Conservation (phyloP, 1,284 basidiomycete species). For the Cerioporus squamosus region DNA sequence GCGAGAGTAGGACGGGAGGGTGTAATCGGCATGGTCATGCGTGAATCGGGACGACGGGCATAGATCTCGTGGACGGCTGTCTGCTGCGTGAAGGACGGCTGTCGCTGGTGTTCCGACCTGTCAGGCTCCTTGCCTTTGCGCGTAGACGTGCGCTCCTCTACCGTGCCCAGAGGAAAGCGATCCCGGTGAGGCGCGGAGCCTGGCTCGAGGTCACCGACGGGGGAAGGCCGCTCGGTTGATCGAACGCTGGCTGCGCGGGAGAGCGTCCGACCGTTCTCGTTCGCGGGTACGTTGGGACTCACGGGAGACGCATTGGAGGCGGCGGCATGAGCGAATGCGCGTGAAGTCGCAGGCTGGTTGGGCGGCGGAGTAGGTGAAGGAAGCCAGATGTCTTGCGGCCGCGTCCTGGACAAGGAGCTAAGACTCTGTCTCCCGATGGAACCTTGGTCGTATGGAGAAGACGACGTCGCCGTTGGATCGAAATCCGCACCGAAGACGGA, state of each 20-base stretch:
- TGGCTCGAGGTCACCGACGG: constrained; percentile 14
- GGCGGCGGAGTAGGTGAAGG: constrained; percentile 16
- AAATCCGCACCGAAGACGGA: constrained; percentile 20
- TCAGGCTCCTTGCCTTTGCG: constrained; percentile 20
- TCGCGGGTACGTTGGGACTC: constrained; percentile 9
- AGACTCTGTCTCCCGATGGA: constrained; percentile 27
- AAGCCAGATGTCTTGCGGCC: constrained; percentile 26
- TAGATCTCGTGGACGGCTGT: constrained; percentile 18
- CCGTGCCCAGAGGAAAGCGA: constrained; percentile 12
- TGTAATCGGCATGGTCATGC: constrained; percentile 15
- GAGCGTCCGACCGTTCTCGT: constrained; percentile 15
- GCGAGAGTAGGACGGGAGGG: constrained; percentile 10
- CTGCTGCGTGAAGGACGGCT: constrained; percentile 11
- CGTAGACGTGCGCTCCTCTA: constrained; percentile 16
- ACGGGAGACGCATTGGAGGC: constrained; percentile 22
- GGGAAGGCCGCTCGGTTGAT: constrained; percentile 15
- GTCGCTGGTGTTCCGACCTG: constrained; percentile 16
- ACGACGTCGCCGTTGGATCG: constrained; percentile 6
- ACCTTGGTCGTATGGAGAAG: constrained; percentile 14
- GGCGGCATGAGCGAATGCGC: constrained; percentile 28
- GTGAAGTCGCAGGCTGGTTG: constrained; percentile 21
- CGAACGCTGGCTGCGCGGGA: constrained; percentile 25
- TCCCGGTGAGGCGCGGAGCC: constrained; percentile 16
- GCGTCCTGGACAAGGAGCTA: constrained; percentile 27
- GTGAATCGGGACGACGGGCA: constrained; percentile 20